Percentiles rank a stretch among this genome's conserved stretches.
Conservation (phyloP, 495 filamentous ascomycete species). For the Aspergillus biplanus region DNA sequence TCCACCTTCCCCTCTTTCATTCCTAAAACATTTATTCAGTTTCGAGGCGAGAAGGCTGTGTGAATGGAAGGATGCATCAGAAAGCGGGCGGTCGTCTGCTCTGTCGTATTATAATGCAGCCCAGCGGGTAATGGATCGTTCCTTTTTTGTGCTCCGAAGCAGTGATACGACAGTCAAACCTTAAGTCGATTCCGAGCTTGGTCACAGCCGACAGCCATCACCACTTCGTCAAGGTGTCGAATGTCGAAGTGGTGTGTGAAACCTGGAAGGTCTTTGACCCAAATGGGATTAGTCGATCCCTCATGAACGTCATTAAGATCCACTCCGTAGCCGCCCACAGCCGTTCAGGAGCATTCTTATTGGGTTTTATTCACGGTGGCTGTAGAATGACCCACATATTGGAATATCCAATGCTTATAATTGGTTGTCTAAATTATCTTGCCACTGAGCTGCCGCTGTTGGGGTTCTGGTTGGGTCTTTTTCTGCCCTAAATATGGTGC, state of each 20-base stretch:
- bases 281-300: slow-evolving; percentile 19
- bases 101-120: slow-evolving; percentile 19
- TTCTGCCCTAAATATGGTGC: slow-evolving; percentile 34
- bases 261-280: background rate
- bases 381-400: slow-evolving; percentile 24
- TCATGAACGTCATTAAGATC: slow-evolving; percentile 24
- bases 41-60: slow-evolving; percentile 13
- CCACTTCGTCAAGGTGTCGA: slow-evolving; percentile 4
- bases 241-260: slow-evolving; percentile 12
- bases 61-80: slow-evolving; percentile 23
- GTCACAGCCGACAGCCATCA: slow-evolving; percentile 22
- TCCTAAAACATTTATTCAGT: background rate
- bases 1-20: slow-evolving; percentile 19
- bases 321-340: slow-evolving; percentile 25
- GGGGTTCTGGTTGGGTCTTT: slow-evolving; percentile 26
- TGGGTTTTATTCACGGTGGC: slow-evolving; percentile 18
- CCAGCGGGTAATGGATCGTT: slow-evolving; percentile 7
- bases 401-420: background rate
- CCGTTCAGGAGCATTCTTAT: slow-evolving; percentile 10
- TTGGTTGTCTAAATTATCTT: slow-evolving; percentile 30
- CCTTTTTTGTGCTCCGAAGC: slow-evolving; percentile 3
- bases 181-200: slow-evolving; percentile 9
- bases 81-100: slow-evolving; percentile 12
- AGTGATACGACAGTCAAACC: slow-evolving; percentile 15
- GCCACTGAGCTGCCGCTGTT: slow-evolving; percentile 32